phyloP scores from a whole-genome alignment of 2,329 filamentous ascomycete species.

The Aspergillus sp. region DNA sequence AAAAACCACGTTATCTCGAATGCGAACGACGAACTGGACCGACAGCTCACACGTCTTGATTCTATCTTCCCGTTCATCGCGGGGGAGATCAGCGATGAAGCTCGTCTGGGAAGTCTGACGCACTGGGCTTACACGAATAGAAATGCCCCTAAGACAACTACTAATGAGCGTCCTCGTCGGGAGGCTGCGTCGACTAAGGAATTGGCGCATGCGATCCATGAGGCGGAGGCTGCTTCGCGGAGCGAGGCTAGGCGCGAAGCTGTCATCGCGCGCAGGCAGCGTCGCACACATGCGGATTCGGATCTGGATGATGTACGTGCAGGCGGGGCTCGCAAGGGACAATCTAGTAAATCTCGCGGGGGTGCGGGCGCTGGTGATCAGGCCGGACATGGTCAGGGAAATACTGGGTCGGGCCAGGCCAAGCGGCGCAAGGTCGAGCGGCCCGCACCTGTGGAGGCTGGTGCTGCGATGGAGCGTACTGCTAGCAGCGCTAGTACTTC shows the following conservation, averaged over 20 bases:
- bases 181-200: conserved; percentile 77
- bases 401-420: conserved; percentile 53
- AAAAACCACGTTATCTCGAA: conserved; percentile 97
- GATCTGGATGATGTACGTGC: conserved; percentile 71
- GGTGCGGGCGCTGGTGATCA: conserved; percentile 24
- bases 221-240: conserved; percentile 79
- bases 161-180: conserved; percentile 72
- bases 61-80: conserved; percentile 85
- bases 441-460: conserved; percentile 40
- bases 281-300: conserved; percentile 71
- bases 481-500: conserved; percentile 36
- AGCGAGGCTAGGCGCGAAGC: conserved; percentile 85
- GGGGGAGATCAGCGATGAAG: conserved; percentile 88
- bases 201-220: conserved; percentile 68
- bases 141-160: conserved; percentile 57
- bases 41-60: conserved; percentile 81
- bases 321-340: conserved; percentile 56
- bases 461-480: conserved; percentile 43
- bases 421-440: conserved; percentile 86
- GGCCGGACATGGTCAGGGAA: conserved; percentile 47
- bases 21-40: conserved; percentile 83
- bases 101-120: conserved; percentile 83
- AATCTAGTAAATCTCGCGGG: conserved; percentile 53
- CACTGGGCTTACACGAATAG: conserved; percentile 97
- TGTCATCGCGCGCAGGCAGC: conserved; percentile 72